Conservation (phyloP, 169 alveolate species). For the Eimeria falciformis region DNA sequence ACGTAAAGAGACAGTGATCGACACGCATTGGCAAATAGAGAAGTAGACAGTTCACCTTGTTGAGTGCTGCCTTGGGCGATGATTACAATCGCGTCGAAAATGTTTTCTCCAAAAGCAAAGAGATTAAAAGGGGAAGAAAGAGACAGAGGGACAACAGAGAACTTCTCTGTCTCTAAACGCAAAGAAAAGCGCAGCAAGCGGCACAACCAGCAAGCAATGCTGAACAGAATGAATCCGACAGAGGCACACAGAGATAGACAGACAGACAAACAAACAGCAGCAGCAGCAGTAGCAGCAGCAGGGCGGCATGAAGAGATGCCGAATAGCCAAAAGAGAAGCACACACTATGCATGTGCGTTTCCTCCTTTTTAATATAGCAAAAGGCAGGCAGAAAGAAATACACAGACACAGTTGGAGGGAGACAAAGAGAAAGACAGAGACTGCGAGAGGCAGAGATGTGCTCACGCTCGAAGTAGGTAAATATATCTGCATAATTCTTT, state of each 20-base stretch:
- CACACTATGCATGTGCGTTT: not conserved
- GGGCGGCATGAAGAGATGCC: not conserved
- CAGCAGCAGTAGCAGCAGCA: not conserved
- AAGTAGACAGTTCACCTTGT: too few species aligned
- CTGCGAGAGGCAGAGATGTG: not conserved
- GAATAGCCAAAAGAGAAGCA: not conserved
- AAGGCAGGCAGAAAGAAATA: not conserved
- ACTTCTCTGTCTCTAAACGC: conserved; percentile 18
- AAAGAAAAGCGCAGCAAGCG: too few species aligned
- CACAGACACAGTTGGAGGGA: not conserved
- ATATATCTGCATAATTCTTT: not conserved
- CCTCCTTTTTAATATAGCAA: too few species aligned
- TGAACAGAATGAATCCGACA: too few species aligned
- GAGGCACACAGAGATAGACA: too few species aligned
- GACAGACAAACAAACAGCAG: not conserved
- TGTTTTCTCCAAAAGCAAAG: conserved; percentile 45
- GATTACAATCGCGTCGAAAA: conserved; percentile 26
- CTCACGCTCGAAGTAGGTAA: conserved; percentile 36
- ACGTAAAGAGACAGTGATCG: not conserved
- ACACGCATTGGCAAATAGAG: too few species aligned
- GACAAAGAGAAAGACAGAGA: not conserved
- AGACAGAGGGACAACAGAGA: conserved; percentile 30
- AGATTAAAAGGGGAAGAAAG: conserved; percentile 6
- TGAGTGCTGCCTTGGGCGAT: too few species aligned
- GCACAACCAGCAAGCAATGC: too few species aligned